These are phyloP conservation scores for Dovyalis caffra DNA, from an alignment of 345 rosid genomes.

Conservation along the genomic window DNA sequence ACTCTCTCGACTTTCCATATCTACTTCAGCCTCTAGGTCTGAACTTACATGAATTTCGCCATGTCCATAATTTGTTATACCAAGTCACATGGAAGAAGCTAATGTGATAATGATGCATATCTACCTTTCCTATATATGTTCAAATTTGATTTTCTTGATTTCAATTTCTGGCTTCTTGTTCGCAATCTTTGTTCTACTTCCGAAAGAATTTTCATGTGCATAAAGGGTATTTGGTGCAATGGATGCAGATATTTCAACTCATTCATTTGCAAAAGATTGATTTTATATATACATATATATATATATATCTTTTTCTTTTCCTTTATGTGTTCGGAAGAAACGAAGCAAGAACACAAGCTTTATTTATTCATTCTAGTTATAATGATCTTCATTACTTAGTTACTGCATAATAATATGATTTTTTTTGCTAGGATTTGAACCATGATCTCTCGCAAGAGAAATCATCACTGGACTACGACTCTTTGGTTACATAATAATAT, in stretches of 20 bases:
- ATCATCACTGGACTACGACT: too few species aligned
- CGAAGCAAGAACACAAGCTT: not conserved
- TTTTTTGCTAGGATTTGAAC: too few species aligned
- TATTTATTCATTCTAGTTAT: slow-evolving; percentile 2
- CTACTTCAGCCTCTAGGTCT: not conserved
- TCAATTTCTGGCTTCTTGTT: not conserved
- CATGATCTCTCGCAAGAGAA: too few species aligned
- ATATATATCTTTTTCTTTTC: too few species aligned
- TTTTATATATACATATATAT: too few species aligned
- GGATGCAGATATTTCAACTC: not conserved
- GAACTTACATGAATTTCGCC: not conserved
- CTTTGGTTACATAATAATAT: too few species aligned
- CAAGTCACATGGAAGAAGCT: too few species aligned
- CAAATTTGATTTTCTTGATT: not conserved
- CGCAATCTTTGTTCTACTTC: not conserved
- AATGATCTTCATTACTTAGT: not conserved
- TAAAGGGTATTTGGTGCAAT: not conserved
- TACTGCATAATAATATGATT: too few species aligned
- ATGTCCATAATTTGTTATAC: not conserved
- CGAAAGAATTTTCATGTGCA: not conserved
- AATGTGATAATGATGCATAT: too few species aligned
- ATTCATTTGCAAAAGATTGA: not conserved
- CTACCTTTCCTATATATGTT: not conserved
- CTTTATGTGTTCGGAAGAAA: not conserved
- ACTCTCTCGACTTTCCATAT: not conserved